Evolutionary conservation across 345 rosid species (phyloP).

Genomic region (Boechera stricta): DNA sequence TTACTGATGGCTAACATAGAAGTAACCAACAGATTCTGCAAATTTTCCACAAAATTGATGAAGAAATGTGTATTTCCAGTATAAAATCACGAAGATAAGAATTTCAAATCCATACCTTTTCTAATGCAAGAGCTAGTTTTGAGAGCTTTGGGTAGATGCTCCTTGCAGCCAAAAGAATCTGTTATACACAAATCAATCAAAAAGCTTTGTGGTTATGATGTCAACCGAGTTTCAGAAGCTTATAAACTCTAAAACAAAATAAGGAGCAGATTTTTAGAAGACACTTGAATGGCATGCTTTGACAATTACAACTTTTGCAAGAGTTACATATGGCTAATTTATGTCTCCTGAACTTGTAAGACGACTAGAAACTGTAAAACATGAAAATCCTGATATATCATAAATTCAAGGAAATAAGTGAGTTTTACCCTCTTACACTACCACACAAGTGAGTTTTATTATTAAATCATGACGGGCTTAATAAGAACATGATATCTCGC

Average conservation of each 20-base stretch:
- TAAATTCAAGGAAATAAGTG: not conserved
- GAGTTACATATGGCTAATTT: conserved; percentile 2
- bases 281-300: conserved; percentile 17
- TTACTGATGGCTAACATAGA: conserved; percentile 60
- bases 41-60: not conserved
- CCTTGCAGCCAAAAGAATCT: conserved; percentile 81
- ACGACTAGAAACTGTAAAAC: not conserved
- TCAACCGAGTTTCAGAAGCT: conserved; percentile 1
- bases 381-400: not conserved
- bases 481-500: not conserved
- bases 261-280: not conserved
- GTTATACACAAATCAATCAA: conserved; percentile 30
- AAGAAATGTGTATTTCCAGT: not conserved
- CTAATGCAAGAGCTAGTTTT: conserved; percentile 93
- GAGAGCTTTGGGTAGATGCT: conserved; percentile 84
- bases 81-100: not conserved
- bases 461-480: not conserved
- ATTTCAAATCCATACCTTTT: conserved; percentile 60
- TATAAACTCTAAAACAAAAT: not conserved
- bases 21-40: conserved; percentile 84
- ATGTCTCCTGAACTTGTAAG: not conserved
- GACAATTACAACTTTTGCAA: conserved; percentile 11
- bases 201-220: conserved; percentile 4
- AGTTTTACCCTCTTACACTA: conserved; percentile 7
- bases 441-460: not conserved